Evolutionary conservation across 129 eudicot species (phyloP).

Genomic region (Flaveria bidentis): DNA sequence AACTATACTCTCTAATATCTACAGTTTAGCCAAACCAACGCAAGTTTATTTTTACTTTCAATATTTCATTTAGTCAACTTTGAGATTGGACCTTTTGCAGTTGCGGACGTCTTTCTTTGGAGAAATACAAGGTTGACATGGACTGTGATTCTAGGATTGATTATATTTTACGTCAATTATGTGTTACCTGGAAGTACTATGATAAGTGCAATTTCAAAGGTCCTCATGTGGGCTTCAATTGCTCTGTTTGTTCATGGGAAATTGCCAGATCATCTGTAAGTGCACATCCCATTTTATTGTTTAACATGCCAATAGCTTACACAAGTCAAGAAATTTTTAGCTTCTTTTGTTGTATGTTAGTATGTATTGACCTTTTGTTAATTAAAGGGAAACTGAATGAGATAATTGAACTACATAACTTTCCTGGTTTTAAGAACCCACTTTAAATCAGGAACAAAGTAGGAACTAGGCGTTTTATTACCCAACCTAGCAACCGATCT

Average conservation of each 20-base stretch:
- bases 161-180: conserved; percentile 59
- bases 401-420: neutral
- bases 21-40: too few species aligned
- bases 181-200: conserved; percentile 75
- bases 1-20: too few species aligned
- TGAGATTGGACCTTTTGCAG: conserved; percentile 47
- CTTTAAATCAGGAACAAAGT: neutral
- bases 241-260: conserved; percentile 67
- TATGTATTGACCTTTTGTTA: conserved; percentile 1
- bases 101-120: conserved; percentile 88
- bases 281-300: conserved; percentile 3
- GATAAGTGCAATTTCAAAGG: conserved; percentile 63
- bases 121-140: conserved; percentile 65
- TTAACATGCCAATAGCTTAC: conserved; percentile 14
- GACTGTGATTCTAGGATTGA: conserved; percentile 42
- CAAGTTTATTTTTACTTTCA: too few species aligned
- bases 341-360: neutral
- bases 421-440: neutral
- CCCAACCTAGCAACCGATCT: neutral
- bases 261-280: conserved; percentile 65
- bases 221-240: conserved; percentile 51
- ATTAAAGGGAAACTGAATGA: neutral
- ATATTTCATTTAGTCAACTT: neutral
- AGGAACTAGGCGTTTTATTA: neutral
- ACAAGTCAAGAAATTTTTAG: neutral